Conservation (phyloP, 345 rosid genomes). For the Litchi chinensis region DNA sequence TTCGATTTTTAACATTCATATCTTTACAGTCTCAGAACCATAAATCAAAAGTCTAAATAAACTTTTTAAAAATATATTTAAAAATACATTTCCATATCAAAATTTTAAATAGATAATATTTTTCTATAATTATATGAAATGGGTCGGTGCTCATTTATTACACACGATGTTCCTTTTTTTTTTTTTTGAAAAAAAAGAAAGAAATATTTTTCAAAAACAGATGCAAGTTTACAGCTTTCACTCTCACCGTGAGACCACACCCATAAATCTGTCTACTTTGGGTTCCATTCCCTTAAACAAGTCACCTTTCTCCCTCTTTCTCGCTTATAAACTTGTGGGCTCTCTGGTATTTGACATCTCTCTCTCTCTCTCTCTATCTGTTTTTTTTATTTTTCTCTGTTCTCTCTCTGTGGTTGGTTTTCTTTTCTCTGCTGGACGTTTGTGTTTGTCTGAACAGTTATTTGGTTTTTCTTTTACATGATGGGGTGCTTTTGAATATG, state of each 20-base stretch:
- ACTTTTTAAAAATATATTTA: too few species aligned
- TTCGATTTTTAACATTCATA: too few species aligned
- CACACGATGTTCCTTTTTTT: too few species aligned
- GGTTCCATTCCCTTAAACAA: not conserved
- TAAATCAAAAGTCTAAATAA: too few species aligned
- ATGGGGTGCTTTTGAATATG: not conserved
- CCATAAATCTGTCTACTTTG: not conserved
- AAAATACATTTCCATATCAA: too few species aligned
- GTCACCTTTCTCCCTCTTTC: not conserved
- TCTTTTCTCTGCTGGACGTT: not conserved
- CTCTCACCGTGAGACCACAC: not conserved
- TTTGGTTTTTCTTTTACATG: not conserved
- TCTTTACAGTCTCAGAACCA: too few species aligned
- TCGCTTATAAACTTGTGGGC: not conserved
- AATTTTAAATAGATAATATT: too few species aligned
- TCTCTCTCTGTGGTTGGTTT: not conserved
- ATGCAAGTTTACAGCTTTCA: not conserved
- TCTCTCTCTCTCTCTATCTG: not conserved
- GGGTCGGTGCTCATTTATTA: too few species aligned
- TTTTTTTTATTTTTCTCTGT: not conserved
- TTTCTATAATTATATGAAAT: too few species aligned
- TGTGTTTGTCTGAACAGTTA: not conserved
- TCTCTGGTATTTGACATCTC: constrained; percentile 16
- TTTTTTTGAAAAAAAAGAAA: too few species aligned
- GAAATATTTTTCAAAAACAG: not conserved